Evolutionary conservation across 2,329 filamentous ascomycete species (phyloP), one percentile per base, ranked within the genome.

Genomic region (Paecilomyces niveus): DNA sequence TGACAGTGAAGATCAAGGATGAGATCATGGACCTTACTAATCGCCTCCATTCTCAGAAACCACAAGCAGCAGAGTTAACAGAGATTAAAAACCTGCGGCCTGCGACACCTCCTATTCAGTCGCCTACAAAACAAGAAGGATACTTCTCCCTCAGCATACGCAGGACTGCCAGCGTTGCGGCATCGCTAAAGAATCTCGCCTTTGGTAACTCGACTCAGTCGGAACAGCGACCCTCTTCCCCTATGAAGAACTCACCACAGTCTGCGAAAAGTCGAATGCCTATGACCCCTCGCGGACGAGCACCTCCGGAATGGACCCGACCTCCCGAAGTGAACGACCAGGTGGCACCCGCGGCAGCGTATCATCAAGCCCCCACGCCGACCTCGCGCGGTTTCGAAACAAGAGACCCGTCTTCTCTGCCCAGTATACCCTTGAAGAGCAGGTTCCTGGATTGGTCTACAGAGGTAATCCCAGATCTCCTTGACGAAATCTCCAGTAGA

Each of bases 401-500:
- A 55, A 84, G 87, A 59, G 81, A 86, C 60, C 71, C 84, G 31
- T 78, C 81, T 0, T 78, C 84, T 56, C 66, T 79, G 9, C 88
- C 89, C 1, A 75, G 73, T 11, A 82, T 97, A 29, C 94, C 94
- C 1, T 74, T 99, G 18, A 83, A 83, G 60, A 96, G 92, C 71
- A 87, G 83, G 8, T 96, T 97, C 73, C 81, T 96, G 62, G 90
- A 96, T 63, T 99, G 93, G 92, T 96, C 92, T 3, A 92, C 94
- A 52, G 93, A 93, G 73, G 78, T 80, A 76, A 69, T 68, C 58
- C 54, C 59, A 63, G 53, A 62, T 57, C 54, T 64, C 55, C 54
- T 67, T 57, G 39, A 57, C 56, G 51, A 60, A 26, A 56, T 63
- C 45, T 59, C 50, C 59, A 45, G 59, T 45, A 49, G 57, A 49